These are phyloP conservation scores for Sutorius australiensis DNA, from an alignment of 768 basidiomycete species.

Conservation along the genomic window DNA sequence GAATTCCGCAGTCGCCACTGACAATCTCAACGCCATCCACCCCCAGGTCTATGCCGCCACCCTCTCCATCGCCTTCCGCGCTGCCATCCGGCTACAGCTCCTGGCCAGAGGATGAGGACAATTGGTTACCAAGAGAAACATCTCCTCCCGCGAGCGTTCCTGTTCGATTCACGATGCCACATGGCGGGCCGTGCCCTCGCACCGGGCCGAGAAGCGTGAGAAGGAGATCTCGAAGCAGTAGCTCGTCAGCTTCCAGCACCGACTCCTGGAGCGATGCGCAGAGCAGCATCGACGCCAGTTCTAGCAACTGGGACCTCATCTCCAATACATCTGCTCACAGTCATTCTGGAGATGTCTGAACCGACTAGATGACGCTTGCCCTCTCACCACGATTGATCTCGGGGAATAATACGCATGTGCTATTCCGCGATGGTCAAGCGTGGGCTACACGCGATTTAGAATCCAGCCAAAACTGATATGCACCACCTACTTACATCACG, in stretches of 20 bases:
- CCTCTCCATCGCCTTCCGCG: constrained; percentile 16
- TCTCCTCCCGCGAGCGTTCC: not conserved
- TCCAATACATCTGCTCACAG: constrained; percentile 10
- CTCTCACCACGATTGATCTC: not conserved
- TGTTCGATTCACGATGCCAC: not conserved
- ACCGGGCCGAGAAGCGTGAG: not conserved
- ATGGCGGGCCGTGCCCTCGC: not conserved
- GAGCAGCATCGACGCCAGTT: constrained; percentile 9
- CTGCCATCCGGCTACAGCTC: constrained; percentile 5
- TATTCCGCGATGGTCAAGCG: not conserved
- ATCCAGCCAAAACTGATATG: not conserved
- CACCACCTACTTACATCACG: not conserved
- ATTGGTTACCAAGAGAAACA: not conserved
- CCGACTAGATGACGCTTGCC: not conserved
- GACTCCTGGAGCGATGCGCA: constrained; percentile 30
- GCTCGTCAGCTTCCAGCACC: constrained; percentile 10
- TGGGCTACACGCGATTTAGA: not conserved
- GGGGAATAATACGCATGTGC: not conserved
- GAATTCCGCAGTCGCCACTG: constrained; percentile 21
- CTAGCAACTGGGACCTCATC: constrained; percentile 26
- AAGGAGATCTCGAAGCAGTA: constrained; percentile 10
- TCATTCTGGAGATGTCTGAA: not conserved
- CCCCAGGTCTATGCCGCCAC: constrained; percentile 13
- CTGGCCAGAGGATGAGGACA: constrained; percentile 14
- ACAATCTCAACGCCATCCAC: constrained; percentile 20